Evolutionary conservation across 805 yeast species (phyloP), one percentile per base, ranked within the genome.

Genomic region (Yarrowia sp.): DNA sequence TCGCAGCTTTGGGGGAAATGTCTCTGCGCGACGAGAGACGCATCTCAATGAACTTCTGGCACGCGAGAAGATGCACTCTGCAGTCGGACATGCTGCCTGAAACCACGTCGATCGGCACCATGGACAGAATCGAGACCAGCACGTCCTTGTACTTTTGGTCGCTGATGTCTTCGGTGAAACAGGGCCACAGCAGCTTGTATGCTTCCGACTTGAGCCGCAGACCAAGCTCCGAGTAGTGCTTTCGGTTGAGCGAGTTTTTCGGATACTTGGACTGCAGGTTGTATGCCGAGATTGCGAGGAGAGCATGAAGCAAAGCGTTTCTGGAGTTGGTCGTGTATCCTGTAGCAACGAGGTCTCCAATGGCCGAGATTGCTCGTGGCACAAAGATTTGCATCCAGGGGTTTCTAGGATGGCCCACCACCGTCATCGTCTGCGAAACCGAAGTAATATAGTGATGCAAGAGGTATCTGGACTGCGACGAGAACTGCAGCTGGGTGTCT

Each of bases 41-140:
- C 66, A 84, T 81, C 32, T 83, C 81, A 24, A 90, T 86, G 62
- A 88, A 85, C 62, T 81, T 81, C 65, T 89, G 93, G 74, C 96
- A 88, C 68, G 90, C 83, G 61, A 84, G 81, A 61, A 90, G 77
- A 73, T 89, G 89, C 63, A 84, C 80, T 65, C 83, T 84, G 69
- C 96, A 89, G 66, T 88, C 94, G 62, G 87, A 85, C 92, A 88
- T 88, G 0, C 93, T 84, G 2, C 97, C 96, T 90, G 96, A 87
- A 14, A 89, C 92, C 58, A 89, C 85, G 74, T 90, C 96, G 58
- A 90, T 88, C 6, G 92, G 85, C 51, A 86, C 89, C 96, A 90
- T 88, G 2, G 94, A 85, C 71, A 90, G 78, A 21, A 88, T 85
- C 0, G 96, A 94, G 56, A 90, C 87, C 25, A 90, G 72, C 4